Percentiles rank a stretch among this genome's conserved stretches.
phyloP scores from a whole-genome alignment of 352 stramenopile genomes.

The Globisporangium paddicum region DNA sequence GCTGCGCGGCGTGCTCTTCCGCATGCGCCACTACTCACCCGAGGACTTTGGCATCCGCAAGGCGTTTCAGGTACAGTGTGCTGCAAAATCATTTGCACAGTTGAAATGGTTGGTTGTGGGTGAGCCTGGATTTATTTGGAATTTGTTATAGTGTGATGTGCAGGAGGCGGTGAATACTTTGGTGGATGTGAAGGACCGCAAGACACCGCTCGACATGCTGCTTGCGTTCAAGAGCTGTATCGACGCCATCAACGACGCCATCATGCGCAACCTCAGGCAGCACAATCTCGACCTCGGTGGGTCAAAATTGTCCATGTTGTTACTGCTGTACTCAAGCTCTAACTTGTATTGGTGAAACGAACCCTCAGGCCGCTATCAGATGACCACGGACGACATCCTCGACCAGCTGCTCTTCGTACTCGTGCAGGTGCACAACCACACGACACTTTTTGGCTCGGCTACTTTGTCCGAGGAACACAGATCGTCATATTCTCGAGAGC shows the following conservation, averaged over 20 bases:
- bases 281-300: conserved; percentile 50
- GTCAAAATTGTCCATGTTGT: background rate
- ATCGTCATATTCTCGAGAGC: background rate
- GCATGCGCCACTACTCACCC: conserved; percentile 56
- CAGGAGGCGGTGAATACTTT: conserved; percentile 36
- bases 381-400: conserved; percentile 81
- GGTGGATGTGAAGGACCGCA: conserved; percentile 29
- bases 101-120: background rate
- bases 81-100: background rate
- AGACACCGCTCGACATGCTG: conserved; percentile 74
- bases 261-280: conserved; percentile 48
- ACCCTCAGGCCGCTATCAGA: conserved; percentile 38
- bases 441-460: background rate
- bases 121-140: background rate
- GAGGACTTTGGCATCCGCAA: conserved; percentile 63
- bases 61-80: conserved; percentile 52
- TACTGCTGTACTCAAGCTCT: background rate
- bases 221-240: conserved; percentile 65
- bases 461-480: conserved; percentile 7
- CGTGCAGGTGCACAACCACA: conserved; percentile 42
- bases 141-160: conserved; percentile 29
- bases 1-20: conserved; percentile 34
- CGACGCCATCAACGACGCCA: conserved; percentile 49
- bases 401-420: conserved; percentile 72
- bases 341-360: conserved; percentile 1